These are phyloP conservation scores for Tardiomyces depauwii DNA, from an alignment of 1,139 yeast genomes.

Conservation along the genomic window DNA sequence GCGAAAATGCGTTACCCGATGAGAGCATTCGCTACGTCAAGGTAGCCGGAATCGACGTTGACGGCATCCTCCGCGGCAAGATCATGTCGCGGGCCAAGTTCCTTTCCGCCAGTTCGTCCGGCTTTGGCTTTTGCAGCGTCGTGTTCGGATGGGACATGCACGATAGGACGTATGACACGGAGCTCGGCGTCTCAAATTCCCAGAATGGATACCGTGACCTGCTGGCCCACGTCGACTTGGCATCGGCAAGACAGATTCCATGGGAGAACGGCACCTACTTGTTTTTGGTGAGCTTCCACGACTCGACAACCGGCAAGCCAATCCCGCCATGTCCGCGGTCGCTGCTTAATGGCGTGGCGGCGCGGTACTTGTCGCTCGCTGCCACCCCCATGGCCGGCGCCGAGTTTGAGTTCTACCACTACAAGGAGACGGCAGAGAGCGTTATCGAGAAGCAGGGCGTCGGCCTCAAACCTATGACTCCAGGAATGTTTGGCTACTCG, in stretches of 20 bases:
- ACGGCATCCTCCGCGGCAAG: slow-evolving; percentile 28
- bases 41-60: slow-evolving; percentile 28
- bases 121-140: slow-evolving; percentile 27
- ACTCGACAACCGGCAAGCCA: slow-evolving; percentile 16
- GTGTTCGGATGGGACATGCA: slow-evolving; percentile 31
- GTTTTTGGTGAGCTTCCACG: slow-evolving; percentile 21
- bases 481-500: slow-evolving; percentile 30
- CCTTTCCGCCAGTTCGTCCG: slow-evolving; percentile 17
- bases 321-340: slow-evolving; percentile 27
- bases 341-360: slow-evolving; percentile 15
- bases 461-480: slow-evolving; percentile 20
- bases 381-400: slow-evolving; percentile 24
- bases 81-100: slow-evolving; percentile 24
- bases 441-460: slow-evolving; percentile 19
- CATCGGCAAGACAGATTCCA: slow-evolving; percentile 19
- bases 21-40: slow-evolving; percentile 18
- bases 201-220: slow-evolving; percentile 26
- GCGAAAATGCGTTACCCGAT: too few species aligned
- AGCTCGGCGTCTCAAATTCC: slow-evolving; percentile 20
- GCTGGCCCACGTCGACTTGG: slow-evolving; percentile 20
- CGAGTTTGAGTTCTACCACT: slow-evolving; percentile 28
- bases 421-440: slow-evolving; percentile 20
- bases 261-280: slow-evolving; percentile 24
- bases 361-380: slow-evolving; percentile 4
- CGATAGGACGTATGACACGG: slow-evolving; percentile 21